Evolutionary conservation across 352 stramenopile species (phyloP).

Genomic region (Pythium phragmiticola): DNA sequence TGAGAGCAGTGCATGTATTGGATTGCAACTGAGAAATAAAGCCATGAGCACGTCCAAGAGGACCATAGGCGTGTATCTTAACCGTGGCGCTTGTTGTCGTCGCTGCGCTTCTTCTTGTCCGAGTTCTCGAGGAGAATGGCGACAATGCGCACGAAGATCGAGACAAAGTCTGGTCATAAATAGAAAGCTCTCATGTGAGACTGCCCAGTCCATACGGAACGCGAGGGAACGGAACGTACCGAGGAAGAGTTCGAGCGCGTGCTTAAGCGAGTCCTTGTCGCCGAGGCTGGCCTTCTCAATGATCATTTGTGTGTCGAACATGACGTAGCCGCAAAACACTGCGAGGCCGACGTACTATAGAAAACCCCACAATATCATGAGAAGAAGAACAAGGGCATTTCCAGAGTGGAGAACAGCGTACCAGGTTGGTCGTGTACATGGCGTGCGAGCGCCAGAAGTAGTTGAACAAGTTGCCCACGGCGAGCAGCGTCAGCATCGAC

Average conservation of each 20-base stretch:
- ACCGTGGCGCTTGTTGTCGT: slow-evolving; percentile 28
- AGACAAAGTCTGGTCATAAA: slow-evolving; percentile 68
- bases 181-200: neutral
- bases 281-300: slow-evolving; percentile 83
- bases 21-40: too few relatives aligned
- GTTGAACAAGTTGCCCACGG: slow-evolving; percentile 51
- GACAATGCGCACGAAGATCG: slow-evolving; percentile 87
- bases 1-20: neutral
- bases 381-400: neutral
- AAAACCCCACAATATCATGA: neutral
- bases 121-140: slow-evolving; percentile 77
- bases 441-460: slow-evolving; percentile 60
- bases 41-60: neutral
- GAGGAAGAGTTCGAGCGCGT: slow-evolving; percentile 86
- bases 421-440: slow-evolving; percentile 60
- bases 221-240: slow-evolving; percentile 31
- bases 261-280: slow-evolving; percentile 81
- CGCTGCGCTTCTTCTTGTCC: slow-evolving; percentile 48
- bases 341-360: slow-evolving; percentile 77
- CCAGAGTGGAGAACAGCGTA: slow-evolving; percentile 23
- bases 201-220: neutral
- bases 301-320: slow-evolving; percentile 92
- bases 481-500: slow-evolving; percentile 58
- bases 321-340: slow-evolving; percentile 88
- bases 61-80: neutral